phyloP scores from a whole-genome alignment of 768 basidiomycete genomes.

The Sutorius australiensis region DNA sequence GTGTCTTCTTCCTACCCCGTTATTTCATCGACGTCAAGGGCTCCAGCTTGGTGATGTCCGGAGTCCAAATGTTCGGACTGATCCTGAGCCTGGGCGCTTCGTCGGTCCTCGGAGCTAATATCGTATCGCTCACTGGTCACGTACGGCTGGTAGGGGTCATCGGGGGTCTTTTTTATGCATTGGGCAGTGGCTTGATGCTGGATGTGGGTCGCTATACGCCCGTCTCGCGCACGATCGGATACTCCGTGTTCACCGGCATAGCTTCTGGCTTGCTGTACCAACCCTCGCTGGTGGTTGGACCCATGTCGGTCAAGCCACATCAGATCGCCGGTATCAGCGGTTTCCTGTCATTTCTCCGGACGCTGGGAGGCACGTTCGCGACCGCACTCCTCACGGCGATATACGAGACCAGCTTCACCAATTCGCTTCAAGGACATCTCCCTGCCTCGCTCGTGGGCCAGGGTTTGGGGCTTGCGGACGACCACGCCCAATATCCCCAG shows the following conservation, averaged over 20 bases:
- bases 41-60: conserved; percentile 31
- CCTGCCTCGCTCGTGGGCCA: conserved; percentile 29
- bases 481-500: conserved; percentile 30
- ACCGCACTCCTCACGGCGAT: conserved; percentile 35
- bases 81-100: conserved; percentile 33
- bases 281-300: conserved; percentile 34
- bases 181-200: conserved; percentile 33
- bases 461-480: conserved; percentile 31
- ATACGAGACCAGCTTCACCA: conserved; percentile 32
- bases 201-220: conserved; percentile 30
- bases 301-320: conserved; percentile 33
- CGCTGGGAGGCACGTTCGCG: conserved; percentile 33
- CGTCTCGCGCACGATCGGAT: conserved; percentile 27
- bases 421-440: conserved; percentile 25
- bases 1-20: conserved; percentile 37
- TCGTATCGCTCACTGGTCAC: conserved; percentile 30
- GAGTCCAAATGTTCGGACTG: conserved; percentile 35
- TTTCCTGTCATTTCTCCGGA: conserved; percentile 34
- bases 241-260: conserved; percentile 29
- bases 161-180: conserved; percentile 32
- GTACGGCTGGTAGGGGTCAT: conserved; percentile 30
- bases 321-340: conserved; percentile 36
- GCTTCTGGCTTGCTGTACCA: conserved; percentile 34
- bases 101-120: conserved; percentile 34
- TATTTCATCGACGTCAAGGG: conserved; percentile 37